phyloP scores from a whole-genome alignment of 768 basidiomycete genomes.

The Mycena filopes region DNA sequence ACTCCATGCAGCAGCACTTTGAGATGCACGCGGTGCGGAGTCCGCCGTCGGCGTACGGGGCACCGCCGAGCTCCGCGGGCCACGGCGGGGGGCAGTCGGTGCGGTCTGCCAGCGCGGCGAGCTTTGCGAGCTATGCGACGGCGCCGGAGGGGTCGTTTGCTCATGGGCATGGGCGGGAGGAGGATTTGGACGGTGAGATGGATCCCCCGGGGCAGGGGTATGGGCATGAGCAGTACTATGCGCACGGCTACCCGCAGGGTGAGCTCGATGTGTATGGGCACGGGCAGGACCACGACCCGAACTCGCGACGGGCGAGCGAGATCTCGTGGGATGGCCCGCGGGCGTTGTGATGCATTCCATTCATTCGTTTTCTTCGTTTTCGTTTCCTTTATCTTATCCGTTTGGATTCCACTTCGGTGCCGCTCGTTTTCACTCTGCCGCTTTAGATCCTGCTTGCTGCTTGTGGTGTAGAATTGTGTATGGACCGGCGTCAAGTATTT shows the following conservation, averaged over 20 bases:
- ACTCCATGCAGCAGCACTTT: conserved; percentile 26
- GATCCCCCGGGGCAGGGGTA: neutral
- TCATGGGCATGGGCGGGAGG: conserved; percentile 18
- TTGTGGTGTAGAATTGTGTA: conserved; percentile 34
- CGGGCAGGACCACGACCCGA: conserved; percentile 16
- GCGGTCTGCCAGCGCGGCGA: conserved; percentile 50
- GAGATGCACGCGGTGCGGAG: conserved; percentile 27
- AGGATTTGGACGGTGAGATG: conserved; percentile 16
- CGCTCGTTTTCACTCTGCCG: conserved; percentile 30
- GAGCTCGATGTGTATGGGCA: conserved; percentile 41
- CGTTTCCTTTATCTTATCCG: neutral
- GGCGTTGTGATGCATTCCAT: conserved; percentile 50
- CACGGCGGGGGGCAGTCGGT: conserved; percentile 31
- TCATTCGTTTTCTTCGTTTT: conserved; percentile 26
- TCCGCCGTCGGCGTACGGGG: conserved; percentile 22
- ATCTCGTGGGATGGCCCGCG: conserved; percentile 53
- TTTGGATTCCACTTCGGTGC: neutral
- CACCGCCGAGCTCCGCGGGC: conserved; percentile 34
- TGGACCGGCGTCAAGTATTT: conserved; percentile 26
- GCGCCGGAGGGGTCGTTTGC: conserved; percentile 54
- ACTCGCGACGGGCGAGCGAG: conserved; percentile 43
- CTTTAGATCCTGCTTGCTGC: conserved; percentile 32
- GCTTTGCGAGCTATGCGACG: conserved; percentile 54
- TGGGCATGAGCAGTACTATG: conserved; percentile 9
- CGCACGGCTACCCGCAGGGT: conserved; percentile 37